Evolutionary conservation across 2,329 filamentous ascomycete genomes (phyloP).

Genomic region (Colletotrichum sp.): DNA sequence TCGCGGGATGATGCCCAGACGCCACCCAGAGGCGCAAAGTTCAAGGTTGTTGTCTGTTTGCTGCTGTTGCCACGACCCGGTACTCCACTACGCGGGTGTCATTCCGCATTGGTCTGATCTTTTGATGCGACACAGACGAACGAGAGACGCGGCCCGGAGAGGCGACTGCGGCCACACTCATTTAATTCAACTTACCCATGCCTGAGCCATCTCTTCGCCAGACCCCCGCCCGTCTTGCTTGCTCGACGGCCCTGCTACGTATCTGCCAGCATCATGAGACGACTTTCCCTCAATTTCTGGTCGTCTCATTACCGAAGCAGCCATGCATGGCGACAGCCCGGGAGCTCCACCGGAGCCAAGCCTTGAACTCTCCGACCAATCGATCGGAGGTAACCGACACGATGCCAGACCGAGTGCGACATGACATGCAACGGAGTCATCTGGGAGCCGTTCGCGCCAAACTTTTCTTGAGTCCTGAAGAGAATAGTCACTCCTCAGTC

Average conservation of each 20-base stretch:
- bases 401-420: background rate
- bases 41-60: background rate
- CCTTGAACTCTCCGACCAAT: background rate
- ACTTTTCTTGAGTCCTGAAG: background rate
- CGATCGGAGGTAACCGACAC: constrained; percentile 3
- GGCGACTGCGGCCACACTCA: background rate
- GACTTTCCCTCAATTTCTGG: constrained; percentile 3
- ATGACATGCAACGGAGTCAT: background rate
- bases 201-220: background rate
- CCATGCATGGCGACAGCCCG: background rate
- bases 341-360: constrained; percentile 7
- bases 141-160: constrained; percentile 10
- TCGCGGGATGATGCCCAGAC: background rate
- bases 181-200: background rate
- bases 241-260: background rate
- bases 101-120: constrained; percentile 19
- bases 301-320: constrained; percentile 16
- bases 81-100: constrained; percentile 11
- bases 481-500: background rate
- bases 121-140: constrained; percentile 7
- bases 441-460: background rate
- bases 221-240: background rate
- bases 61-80: background rate
- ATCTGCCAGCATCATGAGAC: background rate
- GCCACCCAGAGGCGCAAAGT: background rate